These are phyloP conservation scores for Aspergillus sclerotiicarbonarius DNA, from an alignment of 495 filamentous ascomycete species.

Conservation along the genomic window DNA sequence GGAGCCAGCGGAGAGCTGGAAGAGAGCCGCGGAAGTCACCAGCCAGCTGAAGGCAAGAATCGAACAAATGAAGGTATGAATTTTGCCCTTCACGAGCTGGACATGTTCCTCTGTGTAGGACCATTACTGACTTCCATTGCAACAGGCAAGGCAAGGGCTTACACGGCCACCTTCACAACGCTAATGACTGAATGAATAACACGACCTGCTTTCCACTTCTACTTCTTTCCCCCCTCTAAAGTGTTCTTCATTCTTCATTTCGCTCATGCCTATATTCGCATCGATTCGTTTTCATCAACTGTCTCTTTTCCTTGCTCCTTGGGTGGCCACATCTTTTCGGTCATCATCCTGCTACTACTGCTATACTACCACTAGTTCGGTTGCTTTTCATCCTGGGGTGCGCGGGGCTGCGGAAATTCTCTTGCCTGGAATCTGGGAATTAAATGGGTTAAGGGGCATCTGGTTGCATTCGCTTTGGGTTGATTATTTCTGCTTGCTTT, in stretches of 20 bases:
- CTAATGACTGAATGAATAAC: constrained; percentile 36
- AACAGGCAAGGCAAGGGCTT: constrained; percentile 45
- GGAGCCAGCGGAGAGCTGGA: constrained; percentile 88
- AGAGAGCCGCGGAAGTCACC: constrained; percentile 96
- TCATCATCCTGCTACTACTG: not conserved
- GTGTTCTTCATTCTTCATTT: constrained; percentile 14
- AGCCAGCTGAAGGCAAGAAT: constrained; percentile 95
- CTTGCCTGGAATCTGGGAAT: no score
- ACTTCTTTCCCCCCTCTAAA: constrained; percentile 5
- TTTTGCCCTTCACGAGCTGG: constrained; percentile 8
- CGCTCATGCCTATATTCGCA: constrained; percentile 9
- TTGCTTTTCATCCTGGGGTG: not conserved
- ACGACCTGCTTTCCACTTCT: constrained; percentile 12
- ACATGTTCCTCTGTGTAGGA: not conserved
- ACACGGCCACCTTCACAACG: constrained; percentile 40
- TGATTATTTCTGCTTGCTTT: not conserved
- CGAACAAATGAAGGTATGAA: constrained; percentile 76
- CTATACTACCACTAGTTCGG: not conserved
- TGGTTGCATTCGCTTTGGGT: not conserved
- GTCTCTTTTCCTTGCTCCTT: not conserved
- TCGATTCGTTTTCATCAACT: constrained; percentile 5
- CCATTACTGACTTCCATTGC: constrained; percentile 6
- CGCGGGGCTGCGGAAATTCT: no score
- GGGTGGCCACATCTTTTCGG: not conserved
- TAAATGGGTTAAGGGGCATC: not conserved